These are phyloP conservation scores for Daldinia bambusicola DNA, from an alignment of 495 filamentous ascomycete species.

Conservation along the genomic window DNA sequence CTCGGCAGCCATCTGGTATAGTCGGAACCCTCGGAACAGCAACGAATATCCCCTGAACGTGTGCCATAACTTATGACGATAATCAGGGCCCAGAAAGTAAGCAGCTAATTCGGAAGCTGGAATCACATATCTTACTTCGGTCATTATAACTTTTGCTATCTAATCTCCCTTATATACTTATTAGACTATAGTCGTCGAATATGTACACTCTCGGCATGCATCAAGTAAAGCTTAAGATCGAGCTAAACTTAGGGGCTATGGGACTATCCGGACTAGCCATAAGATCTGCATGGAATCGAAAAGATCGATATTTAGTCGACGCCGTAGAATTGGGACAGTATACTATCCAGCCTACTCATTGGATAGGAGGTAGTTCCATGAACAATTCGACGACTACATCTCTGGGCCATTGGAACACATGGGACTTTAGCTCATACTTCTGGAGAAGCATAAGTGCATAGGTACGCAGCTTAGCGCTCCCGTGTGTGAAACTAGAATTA, in stretches of 20 bases:
- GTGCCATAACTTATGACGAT: constrained; percentile 16
- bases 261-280: constrained; percentile 35
- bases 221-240: constrained; percentile 14
- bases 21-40: constrained; percentile 38
- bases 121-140: constrained; percentile 5
- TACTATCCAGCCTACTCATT: constrained; percentile 18
- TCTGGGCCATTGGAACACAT: constrained; percentile 29
- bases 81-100: constrained; percentile 21
- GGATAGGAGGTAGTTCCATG: constrained; percentile 16
- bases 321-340: constrained; percentile 24
- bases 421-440: constrained; percentile 19
- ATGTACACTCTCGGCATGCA: constrained; percentile 16
- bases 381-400: constrained; percentile 12
- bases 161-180: background rate
- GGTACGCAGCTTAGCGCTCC: constrained; percentile 22
- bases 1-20: constrained; percentile 25
- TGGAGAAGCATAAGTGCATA: constrained; percentile 22
- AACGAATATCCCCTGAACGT: constrained; percentile 13
- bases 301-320: constrained; percentile 34
- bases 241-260: constrained; percentile 26
- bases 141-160: background rate
- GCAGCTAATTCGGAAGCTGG: constrained; percentile 14
- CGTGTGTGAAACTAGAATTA: constrained; percentile 32
- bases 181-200: background rate
- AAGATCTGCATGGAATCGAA: constrained; percentile 42